These are phyloP conservation scores for Barnettozyma wickerhamii DNA, from an alignment of 805 yeast genomes.

Conservation along the genomic window DNA sequence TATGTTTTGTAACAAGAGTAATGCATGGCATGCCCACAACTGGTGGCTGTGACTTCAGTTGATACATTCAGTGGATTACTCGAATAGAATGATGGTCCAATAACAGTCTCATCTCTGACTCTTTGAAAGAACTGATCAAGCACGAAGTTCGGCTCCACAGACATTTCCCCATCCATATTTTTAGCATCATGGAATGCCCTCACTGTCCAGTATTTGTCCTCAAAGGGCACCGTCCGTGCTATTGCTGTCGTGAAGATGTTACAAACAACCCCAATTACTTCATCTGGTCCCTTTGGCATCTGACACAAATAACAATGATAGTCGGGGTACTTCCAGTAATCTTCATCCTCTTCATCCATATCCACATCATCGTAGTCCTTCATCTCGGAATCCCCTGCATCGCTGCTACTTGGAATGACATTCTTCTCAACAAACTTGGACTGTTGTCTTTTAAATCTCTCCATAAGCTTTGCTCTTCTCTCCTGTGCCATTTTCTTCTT, in stretches of 20 bases:
- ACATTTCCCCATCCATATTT: slow-evolving; percentile 14
- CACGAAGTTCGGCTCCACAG: slow-evolving; percentile 23
- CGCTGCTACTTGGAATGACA: slow-evolving; percentile 25
- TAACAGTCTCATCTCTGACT: slow-evolving; percentile 35
- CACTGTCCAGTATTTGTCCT: slow-evolving; percentile 58
- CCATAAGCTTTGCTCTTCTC: slow-evolving; percentile 67
- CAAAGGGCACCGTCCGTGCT: slow-evolving; percentile 60
- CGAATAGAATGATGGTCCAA: slow-evolving; percentile 71
- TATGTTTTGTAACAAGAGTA: slow-evolving; percentile 68
- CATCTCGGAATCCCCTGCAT: slow-evolving; percentile 26
- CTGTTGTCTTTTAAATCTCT: slow-evolving; percentile 78
- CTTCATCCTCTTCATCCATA: neutral
- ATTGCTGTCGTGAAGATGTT: slow-evolving; percentile 55
- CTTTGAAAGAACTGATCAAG: slow-evolving; percentile 36
- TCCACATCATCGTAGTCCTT: slow-evolving; percentile 33
- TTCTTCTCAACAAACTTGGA: slow-evolving; percentile 61
- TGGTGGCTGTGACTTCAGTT: slow-evolving; percentile 37
- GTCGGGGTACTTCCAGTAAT: slow-evolving; percentile 61
- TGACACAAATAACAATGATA: slow-evolving; percentile 80
- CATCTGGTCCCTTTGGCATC: slow-evolving; percentile 60
- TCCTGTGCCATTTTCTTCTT: slow-evolving; percentile 68
- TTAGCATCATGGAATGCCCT: slow-evolving; percentile 51
- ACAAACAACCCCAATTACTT: slow-evolving; percentile 73
- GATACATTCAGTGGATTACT: slow-evolving; percentile 21
- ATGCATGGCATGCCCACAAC: slow-evolving; percentile 97